Conservation (phyloP, 345 rosid species). For the Isatis tinctoria region DNA sequence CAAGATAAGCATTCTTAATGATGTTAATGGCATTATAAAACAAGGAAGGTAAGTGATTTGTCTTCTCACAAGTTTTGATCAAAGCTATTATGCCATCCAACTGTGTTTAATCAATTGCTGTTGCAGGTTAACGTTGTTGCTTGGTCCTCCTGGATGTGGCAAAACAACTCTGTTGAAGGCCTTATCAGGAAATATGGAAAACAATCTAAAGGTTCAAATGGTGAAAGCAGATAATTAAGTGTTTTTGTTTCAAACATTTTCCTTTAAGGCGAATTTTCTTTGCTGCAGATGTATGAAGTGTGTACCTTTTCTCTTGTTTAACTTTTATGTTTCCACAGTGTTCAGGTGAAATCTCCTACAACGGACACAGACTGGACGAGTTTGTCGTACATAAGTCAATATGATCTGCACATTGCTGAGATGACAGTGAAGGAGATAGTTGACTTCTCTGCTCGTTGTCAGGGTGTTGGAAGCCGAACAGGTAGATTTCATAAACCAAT, state of each 20-base stretch:
- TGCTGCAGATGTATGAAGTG: constrained; percentile 11
- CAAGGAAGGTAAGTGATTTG: constrained; percentile 58
- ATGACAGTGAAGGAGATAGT: constrained; percentile 65
- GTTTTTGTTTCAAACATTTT: not conserved
- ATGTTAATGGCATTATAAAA: constrained; percentile 54
- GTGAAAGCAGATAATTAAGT: not conserved
- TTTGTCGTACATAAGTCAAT: constrained; percentile 55
- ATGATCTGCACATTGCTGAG: constrained; percentile 50
- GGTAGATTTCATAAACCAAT: constrained; percentile 27
- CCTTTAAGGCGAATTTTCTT: not conserved
- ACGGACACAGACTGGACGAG: constrained; percentile 43
- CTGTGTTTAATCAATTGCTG: not conserved
- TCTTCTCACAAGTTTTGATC: not conserved
- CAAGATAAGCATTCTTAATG: constrained; percentile 55
- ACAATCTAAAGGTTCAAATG: constrained; percentile 49
- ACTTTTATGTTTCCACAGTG: constrained; percentile 31
- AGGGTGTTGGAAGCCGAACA: constrained; percentile 53
- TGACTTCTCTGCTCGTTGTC: constrained; percentile 54
- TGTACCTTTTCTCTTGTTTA: constrained; percentile 6
- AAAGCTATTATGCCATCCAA: not conserved
- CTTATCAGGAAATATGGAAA: constrained; percentile 61
- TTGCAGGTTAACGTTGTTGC: constrained; percentile 67
- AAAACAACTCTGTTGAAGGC: constrained; percentile 69
- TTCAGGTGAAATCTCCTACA: constrained; percentile 47
- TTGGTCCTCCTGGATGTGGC: constrained; percentile 89